phyloP scores from a whole-genome alignment of 495 filamentous ascomycete genomes.

The Aspergillus homomorphus region DNA sequence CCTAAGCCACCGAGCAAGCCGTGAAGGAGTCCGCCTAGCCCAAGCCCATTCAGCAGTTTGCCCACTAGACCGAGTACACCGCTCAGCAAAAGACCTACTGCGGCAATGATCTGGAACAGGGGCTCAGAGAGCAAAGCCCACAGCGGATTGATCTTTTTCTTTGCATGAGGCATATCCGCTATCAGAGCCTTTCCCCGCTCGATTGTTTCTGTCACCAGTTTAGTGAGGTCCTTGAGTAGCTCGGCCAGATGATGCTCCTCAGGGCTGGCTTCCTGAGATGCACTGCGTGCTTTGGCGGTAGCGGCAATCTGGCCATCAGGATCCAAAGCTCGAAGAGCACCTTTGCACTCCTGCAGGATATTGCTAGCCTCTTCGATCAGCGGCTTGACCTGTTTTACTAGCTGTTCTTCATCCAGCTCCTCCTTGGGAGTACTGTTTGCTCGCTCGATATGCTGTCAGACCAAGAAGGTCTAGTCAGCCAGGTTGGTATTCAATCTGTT shows the following conservation, averaged over 20 bases:
- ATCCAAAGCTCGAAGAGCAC: constrained; percentile 77
- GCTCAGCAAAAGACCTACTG: constrained; percentile 71
- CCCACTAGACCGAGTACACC: constrained; percentile 77
- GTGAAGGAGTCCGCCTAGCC: constrained; percentile 70
- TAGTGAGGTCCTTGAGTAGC: constrained; percentile 63
- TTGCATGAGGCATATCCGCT: constrained; percentile 78
- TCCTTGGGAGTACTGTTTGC: constrained; percentile 75
- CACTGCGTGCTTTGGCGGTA: constrained; percentile 71
- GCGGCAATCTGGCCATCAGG: constrained; percentile 77
- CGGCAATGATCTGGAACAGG: constrained; percentile 83
- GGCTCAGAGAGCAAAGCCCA: constrained; percentile 76
- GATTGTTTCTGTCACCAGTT: constrained; percentile 63
- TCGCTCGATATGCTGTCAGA: constrained; percentile 62
- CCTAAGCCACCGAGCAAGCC: constrained; percentile 73
- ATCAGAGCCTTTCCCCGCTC: constrained; percentile 77
- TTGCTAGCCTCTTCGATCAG: constrained; percentile 74
- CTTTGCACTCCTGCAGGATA: constrained; percentile 78
- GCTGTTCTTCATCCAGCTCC: constrained; percentile 78
- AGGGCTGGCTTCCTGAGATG: constrained; percentile 66
- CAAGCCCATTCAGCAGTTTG: constrained; percentile 66
- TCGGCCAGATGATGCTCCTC: constrained; percentile 79
- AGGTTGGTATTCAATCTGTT: constrained; percentile 5
- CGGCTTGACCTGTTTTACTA: constrained; percentile 75
- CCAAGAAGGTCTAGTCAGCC: constrained; percentile 6
- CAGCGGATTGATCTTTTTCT: constrained; percentile 81